phyloP scores from a whole-genome alignment of 2,329 filamentous ascomycete genomes.

The Fusarium luffae region DNA sequence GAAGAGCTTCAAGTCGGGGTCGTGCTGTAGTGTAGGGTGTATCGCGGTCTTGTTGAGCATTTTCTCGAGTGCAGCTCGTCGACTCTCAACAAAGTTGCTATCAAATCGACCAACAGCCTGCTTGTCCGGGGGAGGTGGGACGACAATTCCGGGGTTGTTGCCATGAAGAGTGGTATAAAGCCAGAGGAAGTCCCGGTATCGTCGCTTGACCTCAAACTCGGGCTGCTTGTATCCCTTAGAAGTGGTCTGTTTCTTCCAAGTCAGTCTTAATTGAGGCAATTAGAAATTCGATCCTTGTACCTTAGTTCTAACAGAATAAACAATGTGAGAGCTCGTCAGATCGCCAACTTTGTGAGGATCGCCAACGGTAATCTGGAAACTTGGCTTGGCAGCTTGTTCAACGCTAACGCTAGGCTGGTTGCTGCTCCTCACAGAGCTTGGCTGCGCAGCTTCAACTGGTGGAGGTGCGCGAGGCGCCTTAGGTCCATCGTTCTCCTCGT shows the following conservation, averaged over 20 bases:
- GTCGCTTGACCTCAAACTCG: slow-evolving; percentile 91
- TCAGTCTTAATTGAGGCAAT: slow-evolving; percentile 5
- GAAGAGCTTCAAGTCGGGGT: slow-evolving; percentile 94
- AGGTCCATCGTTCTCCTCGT: slow-evolving; percentile 71
- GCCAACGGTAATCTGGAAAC: slow-evolving; percentile 89
- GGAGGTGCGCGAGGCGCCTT: slow-evolving; percentile 72
- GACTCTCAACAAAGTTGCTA: slow-evolving; percentile 93
- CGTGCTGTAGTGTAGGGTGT: slow-evolving; percentile 91
- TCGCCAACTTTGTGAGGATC: slow-evolving; percentile 99
- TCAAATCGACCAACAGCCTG: slow-evolving; percentile 97
- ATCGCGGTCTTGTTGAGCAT: slow-evolving; percentile 97
- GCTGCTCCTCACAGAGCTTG: slow-evolving; percentile 62
- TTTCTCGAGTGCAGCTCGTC: slow-evolving; percentile 90
- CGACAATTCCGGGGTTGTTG: slow-evolving; percentile 94
- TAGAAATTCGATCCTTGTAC: slow-evolving; percentile 56
- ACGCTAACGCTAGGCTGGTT: slow-evolving; percentile 84
- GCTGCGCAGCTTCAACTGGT: slow-evolving; percentile 68
- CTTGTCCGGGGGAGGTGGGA: slow-evolving; percentile 96
- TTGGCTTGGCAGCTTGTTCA: slow-evolving; percentile 92
- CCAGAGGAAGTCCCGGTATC: slow-evolving; percentile 98
- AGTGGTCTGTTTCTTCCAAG: slow-evolving; percentile 71
- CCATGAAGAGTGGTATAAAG: slow-evolving; percentile 93
- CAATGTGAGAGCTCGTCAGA: slow-evolving; percentile 95
- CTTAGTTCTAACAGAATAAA: slow-evolving; percentile 95
- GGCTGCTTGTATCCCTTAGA: slow-evolving; percentile 95